Evolutionary conservation across 805 yeast genomes (phyloP).

Genomic region (Metschnikowia anglica): DNA sequence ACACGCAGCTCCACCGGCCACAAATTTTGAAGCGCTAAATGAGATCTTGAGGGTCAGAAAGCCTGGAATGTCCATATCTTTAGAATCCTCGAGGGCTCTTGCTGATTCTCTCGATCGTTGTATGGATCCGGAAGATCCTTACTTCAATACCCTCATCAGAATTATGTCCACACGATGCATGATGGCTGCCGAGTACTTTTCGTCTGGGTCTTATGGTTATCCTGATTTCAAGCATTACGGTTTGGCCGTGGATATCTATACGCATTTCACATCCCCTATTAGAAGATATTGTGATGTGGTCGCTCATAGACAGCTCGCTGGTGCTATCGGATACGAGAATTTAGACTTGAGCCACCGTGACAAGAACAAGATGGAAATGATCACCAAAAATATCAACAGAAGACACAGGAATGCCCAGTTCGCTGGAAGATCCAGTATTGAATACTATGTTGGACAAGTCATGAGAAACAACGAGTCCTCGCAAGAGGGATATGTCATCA

Average conservation of each 20-base stretch:
- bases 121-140: conserved; percentile 77
- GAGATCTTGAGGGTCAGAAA: conserved; percentile 85
- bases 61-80: conserved; percentile 62
- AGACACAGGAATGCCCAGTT: conserved; percentile 98
- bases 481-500: conserved; percentile 89
- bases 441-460: conserved; percentile 97
- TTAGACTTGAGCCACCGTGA: conserved; percentile 81
- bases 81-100: conserved; percentile 84
- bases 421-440: conserved; percentile 98
- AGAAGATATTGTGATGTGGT: conserved; percentile 97
- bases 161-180: conserved; percentile 98
- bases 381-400: conserved; percentile 84
- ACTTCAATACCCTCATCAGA: conserved; percentile 88
- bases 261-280: conserved; percentile 98
- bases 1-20: conserved; percentile 95
- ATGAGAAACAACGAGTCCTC: conserved; percentile 78
- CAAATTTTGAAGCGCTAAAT: conserved; percentile 85
- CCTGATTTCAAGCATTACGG: conserved; percentile 96
- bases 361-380: conserved; percentile 82
- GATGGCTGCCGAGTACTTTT: conserved; percentile 98
- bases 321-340: conserved; percentile 93
- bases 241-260: conserved; percentile 93
- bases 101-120: conserved; percentile 94
- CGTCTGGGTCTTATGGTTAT: conserved; percentile 85
- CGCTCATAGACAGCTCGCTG: conserved; percentile 96